Conservation (phyloP, 2,329 filamentous ascomycete genomes). For the Penicillium digitatum region DNA sequence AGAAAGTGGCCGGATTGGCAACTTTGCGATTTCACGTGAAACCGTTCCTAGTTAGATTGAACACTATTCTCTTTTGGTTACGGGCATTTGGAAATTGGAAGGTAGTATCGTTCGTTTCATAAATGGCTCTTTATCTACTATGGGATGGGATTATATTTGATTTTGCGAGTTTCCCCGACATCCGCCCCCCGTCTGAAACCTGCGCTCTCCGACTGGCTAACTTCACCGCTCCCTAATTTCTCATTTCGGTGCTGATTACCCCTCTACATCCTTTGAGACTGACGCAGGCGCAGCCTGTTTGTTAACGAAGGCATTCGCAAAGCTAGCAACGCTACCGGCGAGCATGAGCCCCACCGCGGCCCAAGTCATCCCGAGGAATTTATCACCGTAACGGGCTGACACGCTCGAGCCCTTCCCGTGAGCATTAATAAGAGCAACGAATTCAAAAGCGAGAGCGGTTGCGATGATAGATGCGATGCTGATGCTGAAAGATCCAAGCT, state of each 20-base stretch:
- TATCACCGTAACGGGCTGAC: slow-evolving; percentile 48
- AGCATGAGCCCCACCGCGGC: slow-evolving; percentile 44
- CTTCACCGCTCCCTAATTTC: background rate
- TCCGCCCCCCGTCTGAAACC: background rate
- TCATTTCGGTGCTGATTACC: slow-evolving; percentile 7
- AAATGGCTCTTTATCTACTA: background rate
- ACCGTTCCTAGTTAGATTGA: background rate
- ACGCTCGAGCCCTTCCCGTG: slow-evolving; percentile 51
- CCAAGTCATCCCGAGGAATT: slow-evolving; percentile 60
- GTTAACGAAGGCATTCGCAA: slow-evolving; percentile 26
- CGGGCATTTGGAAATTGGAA: background rate
- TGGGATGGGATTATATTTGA: background rate
- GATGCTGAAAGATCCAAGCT: slow-evolving; percentile 56
- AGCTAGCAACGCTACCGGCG: slow-evolving; percentile 30
- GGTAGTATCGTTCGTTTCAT: background rate
- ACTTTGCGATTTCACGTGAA: slow-evolving; percentile 1
- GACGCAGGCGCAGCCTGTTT: slow-evolving; percentile 3
- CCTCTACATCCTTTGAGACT: slow-evolving; percentile 21
- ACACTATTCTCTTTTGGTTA: background rate
- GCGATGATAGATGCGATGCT: slow-evolving; percentile 72
- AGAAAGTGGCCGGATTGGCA: slow-evolving; percentile 4
- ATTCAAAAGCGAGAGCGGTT: slow-evolving; percentile 58
- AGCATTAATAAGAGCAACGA: slow-evolving; percentile 50
- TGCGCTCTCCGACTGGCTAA: slow-evolving; percentile 1
- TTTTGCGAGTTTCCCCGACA: slow-evolving; percentile 2